These are phyloP conservation scores for Pneumocystis wakefieldiae DNA, from an alignment of 1,139 yeast genomes.

Conservation along the genomic window DNA sequence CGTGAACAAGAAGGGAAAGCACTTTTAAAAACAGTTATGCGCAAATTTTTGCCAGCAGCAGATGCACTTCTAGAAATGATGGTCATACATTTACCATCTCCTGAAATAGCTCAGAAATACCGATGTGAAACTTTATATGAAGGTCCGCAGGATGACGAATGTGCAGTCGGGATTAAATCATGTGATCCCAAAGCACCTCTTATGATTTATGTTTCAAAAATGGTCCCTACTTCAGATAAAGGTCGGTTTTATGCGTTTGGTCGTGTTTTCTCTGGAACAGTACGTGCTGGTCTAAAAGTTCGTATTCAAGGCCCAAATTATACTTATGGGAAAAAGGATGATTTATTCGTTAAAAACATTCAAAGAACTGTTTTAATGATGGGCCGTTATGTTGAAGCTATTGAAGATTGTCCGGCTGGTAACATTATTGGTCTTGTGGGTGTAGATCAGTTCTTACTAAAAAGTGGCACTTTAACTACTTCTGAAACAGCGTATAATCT, in stretches of 20 bases:
- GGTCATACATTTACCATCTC: conserved; percentile 96
- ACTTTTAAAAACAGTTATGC: conserved; percentile 94
- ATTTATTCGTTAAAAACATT: conserved; percentile 88
- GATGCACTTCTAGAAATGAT: conserved; percentile 99
- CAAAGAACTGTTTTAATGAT: conserved; percentile 99
- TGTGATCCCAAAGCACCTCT: conserved; percentile 98
- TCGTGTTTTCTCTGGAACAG: conserved; percentile 99
- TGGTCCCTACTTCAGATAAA: conserved; percentile 99
- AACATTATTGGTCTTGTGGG: conserved; percentile 99
- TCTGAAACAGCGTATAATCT: conserved; percentile 94
- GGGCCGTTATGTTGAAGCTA: conserved; percentile 97
- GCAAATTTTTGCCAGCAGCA: conserved; percentile 99
- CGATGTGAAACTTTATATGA: conserved; percentile 98
- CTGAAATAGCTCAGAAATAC: conserved; percentile 97
- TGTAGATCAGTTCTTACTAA: conserved; percentile 98
- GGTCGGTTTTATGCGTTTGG: conserved; percentile 99
- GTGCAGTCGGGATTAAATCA: conserved; percentile 84
- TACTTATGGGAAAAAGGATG: conserved; percentile 95
- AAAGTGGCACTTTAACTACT: conserved; percentile 98
- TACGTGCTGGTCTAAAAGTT: conserved; percentile 96
- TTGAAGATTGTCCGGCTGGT: conserved; percentile 99
- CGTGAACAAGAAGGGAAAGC: conserved; percentile 98
- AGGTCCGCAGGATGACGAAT: conserved; percentile 94
- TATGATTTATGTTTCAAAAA: conserved; percentile 99
- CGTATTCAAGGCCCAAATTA: conserved; percentile 99